phyloP scores from a whole-genome alignment of 2,329 filamentous ascomycete genomes.

The Cladosporium velox region DNA sequence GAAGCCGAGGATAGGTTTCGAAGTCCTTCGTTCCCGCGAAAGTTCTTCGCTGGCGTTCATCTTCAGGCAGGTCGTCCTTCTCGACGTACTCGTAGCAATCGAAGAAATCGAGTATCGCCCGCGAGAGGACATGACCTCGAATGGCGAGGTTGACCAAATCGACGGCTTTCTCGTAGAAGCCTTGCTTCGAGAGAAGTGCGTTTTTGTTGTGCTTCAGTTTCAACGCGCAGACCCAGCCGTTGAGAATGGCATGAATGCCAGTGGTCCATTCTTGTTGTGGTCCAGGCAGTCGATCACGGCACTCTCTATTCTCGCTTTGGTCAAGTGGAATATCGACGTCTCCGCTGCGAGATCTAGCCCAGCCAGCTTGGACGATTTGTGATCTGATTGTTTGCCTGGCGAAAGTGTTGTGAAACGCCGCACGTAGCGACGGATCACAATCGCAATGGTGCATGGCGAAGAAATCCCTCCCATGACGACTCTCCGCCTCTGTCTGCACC shows the following conservation, averaged over 20 bases:
- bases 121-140: neutral
- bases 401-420: neutral
- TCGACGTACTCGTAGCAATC: conserved; percentile 14
- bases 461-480: neutral
- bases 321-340: neutral
- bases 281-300: neutral
- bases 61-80: neutral
- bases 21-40: neutral
- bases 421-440: neutral
- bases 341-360: neutral
- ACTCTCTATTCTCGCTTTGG: neutral
- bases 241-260: conserved; percentile 10
- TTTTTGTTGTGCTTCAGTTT: neutral
- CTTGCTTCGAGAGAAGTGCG: neutral
- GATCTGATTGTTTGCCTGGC: neutral
- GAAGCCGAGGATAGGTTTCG: neutral
- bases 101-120: conserved; percentile 16
- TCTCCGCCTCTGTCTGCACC: neutral
- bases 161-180: conserved; percentile 11
- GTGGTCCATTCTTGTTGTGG: neutral
- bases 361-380: neutral
- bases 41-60: neutral
- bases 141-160: conserved; percentile 14
- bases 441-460: neutral
- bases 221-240: conserved; percentile 12